These are phyloP conservation scores for Dioscorea alata DNA, from an alignment of 106 monocot species.

Conservation along the genomic window DNA sequence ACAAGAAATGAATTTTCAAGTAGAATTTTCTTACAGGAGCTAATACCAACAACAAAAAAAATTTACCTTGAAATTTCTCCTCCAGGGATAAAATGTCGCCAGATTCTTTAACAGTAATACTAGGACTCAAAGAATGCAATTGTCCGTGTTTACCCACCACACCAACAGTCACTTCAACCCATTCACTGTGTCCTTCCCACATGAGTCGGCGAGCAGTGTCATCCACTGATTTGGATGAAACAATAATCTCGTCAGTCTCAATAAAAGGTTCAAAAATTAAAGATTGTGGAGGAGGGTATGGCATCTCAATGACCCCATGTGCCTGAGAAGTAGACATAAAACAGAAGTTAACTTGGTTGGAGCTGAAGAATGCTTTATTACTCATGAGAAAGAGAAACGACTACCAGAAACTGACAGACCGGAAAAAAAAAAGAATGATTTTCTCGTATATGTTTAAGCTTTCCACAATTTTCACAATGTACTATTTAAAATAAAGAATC, in stretches of 20 bases:
- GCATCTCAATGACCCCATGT: slow-evolving; percentile 97
- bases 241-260: slow-evolving; percentile 77
- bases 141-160: slow-evolving; percentile 60
- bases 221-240: slow-evolving; percentile 50
- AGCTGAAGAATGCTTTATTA: no score
- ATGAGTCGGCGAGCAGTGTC: slow-evolving; percentile 32
- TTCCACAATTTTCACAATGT: no score
- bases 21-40: no score
- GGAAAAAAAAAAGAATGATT: no score
- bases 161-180: slow-evolving; percentile 94
- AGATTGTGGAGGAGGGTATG: slow-evolving; percentile 49
- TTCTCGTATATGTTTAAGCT: no score
- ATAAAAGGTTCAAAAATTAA: slow-evolving; percentile 89
- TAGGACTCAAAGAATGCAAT: slow-evolving; percentile 78
- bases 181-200: slow-evolving; percentile 66
- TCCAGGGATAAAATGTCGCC: slow-evolving; percentile 91
- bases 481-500: no score
- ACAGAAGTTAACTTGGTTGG: no score
- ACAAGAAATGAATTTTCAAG: no score
- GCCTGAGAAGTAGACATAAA: slow-evolving; percentile 26
- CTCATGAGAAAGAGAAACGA: no score
- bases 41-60: neutral
- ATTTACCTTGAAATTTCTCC: slow-evolving; percentile 96
- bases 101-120: slow-evolving; percentile 90
- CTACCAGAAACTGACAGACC: no score